Evolutionary conservation across 1,284 basidiomycete genomes (phyloP), one percentile per base, ranked within the genome.

Genomic region (Sporisorium scitamineum): DNA sequence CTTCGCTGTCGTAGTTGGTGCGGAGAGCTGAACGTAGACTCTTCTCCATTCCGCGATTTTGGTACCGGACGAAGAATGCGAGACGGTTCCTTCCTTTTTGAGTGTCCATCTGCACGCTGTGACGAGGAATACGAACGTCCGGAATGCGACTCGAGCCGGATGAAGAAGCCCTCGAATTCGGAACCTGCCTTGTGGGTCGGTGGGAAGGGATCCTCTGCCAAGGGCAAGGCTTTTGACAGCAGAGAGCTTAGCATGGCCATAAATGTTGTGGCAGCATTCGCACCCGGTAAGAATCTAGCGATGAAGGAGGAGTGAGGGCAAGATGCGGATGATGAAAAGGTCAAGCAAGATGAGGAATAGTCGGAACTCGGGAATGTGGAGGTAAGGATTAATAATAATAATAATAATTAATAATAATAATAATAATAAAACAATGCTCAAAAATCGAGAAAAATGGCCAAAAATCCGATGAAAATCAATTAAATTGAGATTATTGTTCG

Each of bases 91-190:
- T n/a, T 57, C 3, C 1, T 20, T 3, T 13, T 22, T 22, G n/a
- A 47, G 3, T 57, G 48, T 16, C 41, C 16, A 18, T 31, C n/a
- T 2, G 20, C 22, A 18, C 14, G 10, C 5, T 29, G 22, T 2
- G 32, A 45, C 3, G 41, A 22, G 10, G 51, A 24, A 5, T 44
- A 48, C n/a, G 71, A 59, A 6, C 66, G 62, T 9, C 71, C 66
- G 5, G 52, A 59, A 41, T 76, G 72, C n/a, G 73, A 68, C 39
- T 71, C 41, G 13, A 76, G 47, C 2, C 73, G 61, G 26, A 76
- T 31, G 48, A 76, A 76, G 59, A 76, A 76, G 41, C 73, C 73
- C 50, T 76, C 73, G 53, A 76, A 76, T n/a, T 70, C 68, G n/a
- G 73, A 76, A 1, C 69, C 73, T 18, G 59, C 64, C 22, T 44